These are phyloP conservation scores for Neurospora africana DNA, from an alignment of 495 filamentous ascomycete genomes.

Conservation along the genomic window DNA sequence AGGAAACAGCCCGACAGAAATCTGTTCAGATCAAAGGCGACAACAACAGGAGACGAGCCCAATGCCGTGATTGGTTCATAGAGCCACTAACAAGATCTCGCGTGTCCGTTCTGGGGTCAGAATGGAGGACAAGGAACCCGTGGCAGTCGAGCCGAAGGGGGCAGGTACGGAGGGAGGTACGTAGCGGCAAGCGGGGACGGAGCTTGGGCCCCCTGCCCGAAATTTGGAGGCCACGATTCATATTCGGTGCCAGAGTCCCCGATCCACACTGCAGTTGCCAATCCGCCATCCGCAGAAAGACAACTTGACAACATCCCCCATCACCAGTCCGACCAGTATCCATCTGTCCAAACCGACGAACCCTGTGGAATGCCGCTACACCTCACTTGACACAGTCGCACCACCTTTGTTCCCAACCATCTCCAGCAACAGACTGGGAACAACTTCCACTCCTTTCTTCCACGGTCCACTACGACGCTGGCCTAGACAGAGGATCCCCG, in stretches of 20 bases:
- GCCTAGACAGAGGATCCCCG: neutral
- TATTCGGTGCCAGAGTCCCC: conserved; percentile 2
- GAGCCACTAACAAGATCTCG: neutral
- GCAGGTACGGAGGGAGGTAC: neutral
- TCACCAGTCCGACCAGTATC: neutral
- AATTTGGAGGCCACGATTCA: conserved; percentile 32
- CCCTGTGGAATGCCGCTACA: conserved; percentile 23
- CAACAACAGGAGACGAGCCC: neutral
- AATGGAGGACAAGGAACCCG: neutral
- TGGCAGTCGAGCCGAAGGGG: neutral
- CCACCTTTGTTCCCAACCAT: neutral
- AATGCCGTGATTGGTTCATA: neutral
- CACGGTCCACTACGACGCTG: neutral
- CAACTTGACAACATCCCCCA: neutral
- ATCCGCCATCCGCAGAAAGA: conserved; percentile 2
- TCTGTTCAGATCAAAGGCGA: neutral
- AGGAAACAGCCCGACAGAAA: neutral
- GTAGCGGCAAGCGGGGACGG: neutral
- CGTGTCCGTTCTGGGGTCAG: neutral
- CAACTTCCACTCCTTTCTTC: neutral
- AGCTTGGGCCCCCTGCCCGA: conserved; percentile 19
- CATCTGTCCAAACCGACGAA: neutral
- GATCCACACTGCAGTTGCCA: neutral
- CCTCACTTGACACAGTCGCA: conserved; percentile 10
- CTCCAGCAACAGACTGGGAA: neutral